Percentiles rank a stretch among this genome's conserved stretches.
Evolutionary conservation across 1,284 basidiomycete genomes (phyloP).

Genomic region (Cryptococcus sp.): DNA sequence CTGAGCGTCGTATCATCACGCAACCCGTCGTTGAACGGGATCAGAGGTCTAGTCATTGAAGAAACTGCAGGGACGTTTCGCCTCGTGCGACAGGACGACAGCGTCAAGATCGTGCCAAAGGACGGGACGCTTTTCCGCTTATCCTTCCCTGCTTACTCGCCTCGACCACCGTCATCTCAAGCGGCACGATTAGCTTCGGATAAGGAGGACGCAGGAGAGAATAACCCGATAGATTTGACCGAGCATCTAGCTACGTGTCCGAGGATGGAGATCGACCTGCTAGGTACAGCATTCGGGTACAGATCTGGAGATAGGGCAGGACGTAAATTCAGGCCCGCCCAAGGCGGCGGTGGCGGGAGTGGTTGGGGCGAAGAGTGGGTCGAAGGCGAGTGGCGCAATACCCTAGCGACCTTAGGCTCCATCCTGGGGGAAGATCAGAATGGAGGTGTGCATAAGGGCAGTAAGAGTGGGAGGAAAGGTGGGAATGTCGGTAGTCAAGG

Average conservation of each 20-base stretch:
- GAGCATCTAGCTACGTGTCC: constrained; percentile 26
- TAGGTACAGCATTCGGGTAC: constrained; percentile 53
- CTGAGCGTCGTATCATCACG: constrained; percentile 34
- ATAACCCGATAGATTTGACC: constrained; percentile 11
- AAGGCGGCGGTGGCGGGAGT: constrained; percentile 38
- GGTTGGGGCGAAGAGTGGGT: constrained; percentile 52
- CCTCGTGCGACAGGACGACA: constrained; percentile 40
- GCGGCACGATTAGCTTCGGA: background rate
- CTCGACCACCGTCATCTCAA: background rate
- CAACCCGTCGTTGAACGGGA: constrained; percentile 43
- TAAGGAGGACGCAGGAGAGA: background rate
- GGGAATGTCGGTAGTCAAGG: background rate
- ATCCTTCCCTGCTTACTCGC: constrained; percentile 49
- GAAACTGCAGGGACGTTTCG: constrained; percentile 55
- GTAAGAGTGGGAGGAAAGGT: constrained; percentile 1
- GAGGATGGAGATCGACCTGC: constrained; percentile 49
- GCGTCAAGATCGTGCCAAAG: constrained; percentile 53
- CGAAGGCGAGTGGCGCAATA: constrained; percentile 33
- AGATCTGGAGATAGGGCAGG: constrained; percentile 53
- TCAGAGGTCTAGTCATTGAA: constrained; percentile 54
- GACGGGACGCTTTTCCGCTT: constrained; percentile 50
- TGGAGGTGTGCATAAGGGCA: background rate
- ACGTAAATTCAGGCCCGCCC: constrained; percentile 52
- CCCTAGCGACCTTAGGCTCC: constrained; percentile 12
- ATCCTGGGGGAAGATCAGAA: constrained; percentile 3